Percentiles rank a stretch among this genome's conserved stretches.
These are phyloP conservation scores for Harrya chromipes DNA, from an alignment of 768 basidiomycete genomes.

Conservation along the genomic window DNA sequence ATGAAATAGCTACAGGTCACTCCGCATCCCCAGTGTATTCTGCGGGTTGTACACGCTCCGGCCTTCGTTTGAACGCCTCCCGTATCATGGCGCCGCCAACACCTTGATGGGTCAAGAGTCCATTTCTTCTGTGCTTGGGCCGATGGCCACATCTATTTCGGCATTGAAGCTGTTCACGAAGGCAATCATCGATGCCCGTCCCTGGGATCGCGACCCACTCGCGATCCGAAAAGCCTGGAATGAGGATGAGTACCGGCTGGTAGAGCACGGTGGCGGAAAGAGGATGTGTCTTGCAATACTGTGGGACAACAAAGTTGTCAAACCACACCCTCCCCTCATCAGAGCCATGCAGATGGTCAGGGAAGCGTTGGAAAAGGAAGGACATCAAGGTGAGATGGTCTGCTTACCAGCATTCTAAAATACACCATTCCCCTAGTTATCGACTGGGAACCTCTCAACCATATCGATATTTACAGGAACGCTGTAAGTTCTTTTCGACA, in stretches of 20 bases:
- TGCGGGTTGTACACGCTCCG: slow-evolving; percentile 73
- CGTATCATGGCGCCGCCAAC: slow-evolving; percentile 65
- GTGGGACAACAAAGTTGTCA: slow-evolving; percentile 60
- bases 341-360: slow-evolving; percentile 61
- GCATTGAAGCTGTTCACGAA: slow-evolving; percentile 60
- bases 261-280: slow-evolving; percentile 56
- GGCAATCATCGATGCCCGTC: slow-evolving; percentile 33
- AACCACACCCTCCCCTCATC: slow-evolving; percentile 63
- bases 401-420: neutral
- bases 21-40: slow-evolving; percentile 71
- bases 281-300: slow-evolving; percentile 57
- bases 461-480: slow-evolving; percentile 34
- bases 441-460: slow-evolving; percentile 64
- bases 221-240: slow-evolving; percentile 58
- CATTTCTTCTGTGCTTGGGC: slow-evolving; percentile 72
- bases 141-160: slow-evolving; percentile 57
- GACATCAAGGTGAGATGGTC: slow-evolving; percentile 55
- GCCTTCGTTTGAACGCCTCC: slow-evolving; percentile 68
- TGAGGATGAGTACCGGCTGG: slow-evolving; percentile 54
- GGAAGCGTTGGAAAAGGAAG: slow-evolving; percentile 55
- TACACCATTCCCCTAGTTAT: slow-evolving; percentile 36
- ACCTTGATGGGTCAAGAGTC: slow-evolving; percentile 72
- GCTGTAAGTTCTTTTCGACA: slow-evolving; percentile 13
- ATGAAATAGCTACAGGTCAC: slow-evolving; percentile 42
- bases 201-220: slow-evolving; percentile 68